phyloP scores from a whole-genome alignment of 164 flowering plant species.

The Vitis amurensis region DNA sequence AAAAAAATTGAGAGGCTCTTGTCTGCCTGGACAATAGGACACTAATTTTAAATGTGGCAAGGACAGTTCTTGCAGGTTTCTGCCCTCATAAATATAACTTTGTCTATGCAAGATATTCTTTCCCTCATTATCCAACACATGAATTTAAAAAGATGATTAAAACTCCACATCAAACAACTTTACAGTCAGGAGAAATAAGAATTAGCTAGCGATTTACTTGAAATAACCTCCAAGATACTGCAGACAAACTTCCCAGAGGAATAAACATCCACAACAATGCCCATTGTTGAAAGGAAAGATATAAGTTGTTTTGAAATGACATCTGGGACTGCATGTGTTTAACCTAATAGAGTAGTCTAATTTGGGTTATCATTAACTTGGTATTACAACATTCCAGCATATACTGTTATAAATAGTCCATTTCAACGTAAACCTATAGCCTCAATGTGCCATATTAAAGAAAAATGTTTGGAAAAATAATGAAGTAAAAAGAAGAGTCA shows the following conservation, averaged over 20 bases:
- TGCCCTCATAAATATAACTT: no score
- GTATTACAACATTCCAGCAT: background rate
- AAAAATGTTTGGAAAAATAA: background rate
- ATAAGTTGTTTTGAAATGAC: background rate
- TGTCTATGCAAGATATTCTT: no score
- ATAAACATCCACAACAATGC: background rate
- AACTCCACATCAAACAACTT: no score
- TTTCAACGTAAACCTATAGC: no score
- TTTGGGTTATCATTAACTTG: background rate
- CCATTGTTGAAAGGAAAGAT: background rate
- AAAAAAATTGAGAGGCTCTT: no score
- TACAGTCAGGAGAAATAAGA: no score
- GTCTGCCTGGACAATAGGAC: no score
- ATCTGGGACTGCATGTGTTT: background rate
- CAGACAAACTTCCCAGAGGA: background rate
- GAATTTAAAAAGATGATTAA: no score
- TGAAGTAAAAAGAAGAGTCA: background rate
- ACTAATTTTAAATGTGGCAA: no score
- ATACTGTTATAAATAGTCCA: background rate
- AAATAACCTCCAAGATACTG: background rate
- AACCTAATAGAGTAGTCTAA: background rate
- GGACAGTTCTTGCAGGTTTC: no score
- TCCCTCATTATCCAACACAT: no score
- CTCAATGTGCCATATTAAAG: no score
- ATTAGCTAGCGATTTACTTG: background rate